phyloP scores from a whole-genome alignment of 768 basidiomycete genomes.

The Jaapia argillacea region DNA sequence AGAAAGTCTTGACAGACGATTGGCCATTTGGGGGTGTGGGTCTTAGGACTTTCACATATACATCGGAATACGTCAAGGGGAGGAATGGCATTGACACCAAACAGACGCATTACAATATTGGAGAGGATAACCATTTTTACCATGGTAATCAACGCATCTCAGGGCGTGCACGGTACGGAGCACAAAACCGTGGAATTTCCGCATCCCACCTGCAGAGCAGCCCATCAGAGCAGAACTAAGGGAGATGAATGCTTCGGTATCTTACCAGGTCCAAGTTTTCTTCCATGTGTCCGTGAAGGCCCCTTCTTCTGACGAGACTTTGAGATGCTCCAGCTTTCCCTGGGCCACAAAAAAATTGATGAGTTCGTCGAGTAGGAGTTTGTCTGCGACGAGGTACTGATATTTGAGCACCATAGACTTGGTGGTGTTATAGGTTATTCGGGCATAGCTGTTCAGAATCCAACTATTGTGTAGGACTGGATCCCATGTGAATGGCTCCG shows the following conservation, averaged over 20 bases:
- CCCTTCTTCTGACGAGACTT: neutral
- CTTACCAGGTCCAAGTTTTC: neutral
- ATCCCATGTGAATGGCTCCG: neutral
- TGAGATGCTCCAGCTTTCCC: neutral
- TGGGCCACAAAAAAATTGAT: neutral
- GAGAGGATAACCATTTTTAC: too few relatives aligned
- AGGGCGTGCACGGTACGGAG: too few relatives aligned
- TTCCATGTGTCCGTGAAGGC: neutral
- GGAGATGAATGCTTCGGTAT: neutral
- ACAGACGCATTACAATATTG: too few relatives aligned
- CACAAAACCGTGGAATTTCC: neutral
- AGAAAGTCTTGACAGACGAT: too few relatives aligned
- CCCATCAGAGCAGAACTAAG: neutral
- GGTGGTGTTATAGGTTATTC: neutral
- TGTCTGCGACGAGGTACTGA: neutral
- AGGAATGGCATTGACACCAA: too few relatives aligned
- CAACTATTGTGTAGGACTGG: neutral
- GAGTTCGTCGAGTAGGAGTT: neutral
- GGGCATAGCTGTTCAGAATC: neutral
- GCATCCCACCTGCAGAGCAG: neutral
- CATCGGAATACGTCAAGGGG: too few relatives aligned
- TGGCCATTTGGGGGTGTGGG: too few relatives aligned
- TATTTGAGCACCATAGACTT: neutral
- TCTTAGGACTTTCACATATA: too few relatives aligned
- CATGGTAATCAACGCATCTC: too few relatives aligned